phyloP scores from a whole-genome alignment of 2,329 filamentous ascomycete species.

The Trichoderma polysporum region DNA sequence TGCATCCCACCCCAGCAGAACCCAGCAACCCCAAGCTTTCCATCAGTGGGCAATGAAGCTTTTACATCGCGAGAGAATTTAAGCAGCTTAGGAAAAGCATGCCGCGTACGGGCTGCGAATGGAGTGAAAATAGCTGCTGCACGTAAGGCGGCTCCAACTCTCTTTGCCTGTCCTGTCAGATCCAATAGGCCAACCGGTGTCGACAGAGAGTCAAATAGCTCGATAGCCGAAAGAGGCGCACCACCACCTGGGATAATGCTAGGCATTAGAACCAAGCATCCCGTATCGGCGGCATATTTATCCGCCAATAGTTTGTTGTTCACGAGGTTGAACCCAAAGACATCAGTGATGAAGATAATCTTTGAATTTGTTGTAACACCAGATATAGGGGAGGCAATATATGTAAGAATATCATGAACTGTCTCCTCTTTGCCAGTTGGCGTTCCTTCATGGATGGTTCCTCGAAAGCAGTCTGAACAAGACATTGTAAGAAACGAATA shows the following conservation, averaged over 20 bases:
- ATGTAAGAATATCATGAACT: background rate
- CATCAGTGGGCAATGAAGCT: background rate
- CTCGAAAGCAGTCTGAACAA: background rate
- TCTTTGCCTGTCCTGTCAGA: background rate
- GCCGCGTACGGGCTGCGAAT: background rate
- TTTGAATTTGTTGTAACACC: background rate
- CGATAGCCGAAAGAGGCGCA: background rate
- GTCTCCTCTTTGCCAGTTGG: background rate
- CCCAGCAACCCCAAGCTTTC: background rate
- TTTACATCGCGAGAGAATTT: background rate
- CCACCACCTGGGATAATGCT: background rate
- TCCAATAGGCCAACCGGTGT: background rate
- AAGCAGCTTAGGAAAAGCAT: background rate
- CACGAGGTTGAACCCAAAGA: constrained; percentile 1
- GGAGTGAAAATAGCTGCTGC: background rate
- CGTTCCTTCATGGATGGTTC: background rate
- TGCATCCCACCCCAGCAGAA: constrained; percentile 9
- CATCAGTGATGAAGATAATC: background rate
- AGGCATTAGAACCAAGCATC: background rate
- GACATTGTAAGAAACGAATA: background rate
- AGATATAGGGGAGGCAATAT: background rate
- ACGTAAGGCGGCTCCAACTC: background rate
- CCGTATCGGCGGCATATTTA: background rate
- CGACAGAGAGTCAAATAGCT: background rate
- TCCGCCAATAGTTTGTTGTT: constrained; percentile 5